These are phyloP conservation scores for Leccinum colubrinum DNA, from an alignment of 1,284 basidiomycete genomes.

Conservation along the genomic window DNA sequence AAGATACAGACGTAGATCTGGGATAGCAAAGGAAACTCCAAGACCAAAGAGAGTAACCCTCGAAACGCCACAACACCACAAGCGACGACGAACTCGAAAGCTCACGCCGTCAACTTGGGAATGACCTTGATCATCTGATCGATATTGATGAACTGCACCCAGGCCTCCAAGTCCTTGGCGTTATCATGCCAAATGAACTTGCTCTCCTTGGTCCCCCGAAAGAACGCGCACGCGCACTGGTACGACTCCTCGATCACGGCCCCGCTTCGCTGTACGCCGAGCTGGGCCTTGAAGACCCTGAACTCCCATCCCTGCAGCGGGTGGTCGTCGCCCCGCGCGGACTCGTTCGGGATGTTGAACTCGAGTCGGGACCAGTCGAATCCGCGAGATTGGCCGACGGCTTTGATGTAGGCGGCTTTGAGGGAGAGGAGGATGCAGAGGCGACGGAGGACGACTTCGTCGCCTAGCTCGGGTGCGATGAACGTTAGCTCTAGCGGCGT, in stretches of 20 bases:
- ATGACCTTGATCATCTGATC: constrained; percentile 77
- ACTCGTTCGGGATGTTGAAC: constrained; percentile 65
- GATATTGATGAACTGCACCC: constrained; percentile 80
- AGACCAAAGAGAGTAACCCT: neutral
- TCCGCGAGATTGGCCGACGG: constrained; percentile 73
- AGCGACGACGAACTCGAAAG: neutral
- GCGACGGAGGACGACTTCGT: constrained; percentile 66
- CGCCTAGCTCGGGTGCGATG: constrained; percentile 48
- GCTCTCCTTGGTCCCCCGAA: constrained; percentile 59
- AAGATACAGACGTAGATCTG: neutral
- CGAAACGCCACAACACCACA: neutral
- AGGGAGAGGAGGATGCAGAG: constrained; percentile 72
- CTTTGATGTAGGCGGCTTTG: constrained; percentile 77
- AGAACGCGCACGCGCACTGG: constrained; percentile 73
- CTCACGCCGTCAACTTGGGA: constrained; percentile 62
- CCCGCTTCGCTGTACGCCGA: constrained; percentile 58
- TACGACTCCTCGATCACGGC: constrained; percentile 62
- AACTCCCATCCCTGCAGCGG: constrained; percentile 79
- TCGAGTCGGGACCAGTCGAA: constrained; percentile 80
- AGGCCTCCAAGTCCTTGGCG: constrained; percentile 61
- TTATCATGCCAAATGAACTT: constrained; percentile 72
- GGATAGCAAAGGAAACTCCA: neutral
- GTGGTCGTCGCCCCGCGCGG: constrained; percentile 61
- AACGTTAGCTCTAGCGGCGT: constrained; percentile 59
- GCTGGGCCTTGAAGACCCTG: constrained; percentile 68